Percentiles rank a stretch among this genome's conserved stretches.
Conservation (phyloP, 257 asterid species). For the Solanum bulbocastanum region DNA sequence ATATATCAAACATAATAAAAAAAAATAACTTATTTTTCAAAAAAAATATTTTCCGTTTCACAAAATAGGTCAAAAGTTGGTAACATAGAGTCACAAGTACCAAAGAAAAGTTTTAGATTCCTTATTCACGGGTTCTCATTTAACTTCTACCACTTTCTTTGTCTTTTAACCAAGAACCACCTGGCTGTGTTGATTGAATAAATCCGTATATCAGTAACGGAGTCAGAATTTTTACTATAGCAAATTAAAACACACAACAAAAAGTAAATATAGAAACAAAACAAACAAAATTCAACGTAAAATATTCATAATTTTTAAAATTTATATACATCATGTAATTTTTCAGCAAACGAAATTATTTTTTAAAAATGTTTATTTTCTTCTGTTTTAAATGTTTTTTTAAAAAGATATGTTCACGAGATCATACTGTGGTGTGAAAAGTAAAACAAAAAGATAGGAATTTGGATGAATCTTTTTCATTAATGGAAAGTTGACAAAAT, state of each 20-base stretch:
- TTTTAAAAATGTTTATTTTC: no score
- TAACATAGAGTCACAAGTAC: background rate
- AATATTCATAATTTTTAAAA: no score
- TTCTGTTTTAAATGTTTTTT: background rate
- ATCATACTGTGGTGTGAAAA: background rate
- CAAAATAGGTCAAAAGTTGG: background rate
- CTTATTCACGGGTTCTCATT: background rate
- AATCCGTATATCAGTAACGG: accelerated
- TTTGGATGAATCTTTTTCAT: background rate
- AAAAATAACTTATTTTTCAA: no score
- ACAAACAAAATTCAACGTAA: background rate
- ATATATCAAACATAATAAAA: background rate
- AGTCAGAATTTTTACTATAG: background rate
- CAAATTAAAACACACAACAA: no score
- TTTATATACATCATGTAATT: no score
- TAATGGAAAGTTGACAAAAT: background rate
- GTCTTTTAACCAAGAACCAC: background rate
- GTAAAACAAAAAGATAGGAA: background rate
- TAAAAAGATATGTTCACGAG: slow-evolving; percentile 1
- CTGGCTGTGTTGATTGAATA: background rate
- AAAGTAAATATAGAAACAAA: background rate
- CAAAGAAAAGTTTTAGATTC: background rate
- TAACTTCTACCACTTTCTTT: background rate
- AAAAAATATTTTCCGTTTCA: background rate
- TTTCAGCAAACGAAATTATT: background rate